Conservation (phyloP, 768 basidiomycete genomes). For the Asterophora parasitica region DNA sequence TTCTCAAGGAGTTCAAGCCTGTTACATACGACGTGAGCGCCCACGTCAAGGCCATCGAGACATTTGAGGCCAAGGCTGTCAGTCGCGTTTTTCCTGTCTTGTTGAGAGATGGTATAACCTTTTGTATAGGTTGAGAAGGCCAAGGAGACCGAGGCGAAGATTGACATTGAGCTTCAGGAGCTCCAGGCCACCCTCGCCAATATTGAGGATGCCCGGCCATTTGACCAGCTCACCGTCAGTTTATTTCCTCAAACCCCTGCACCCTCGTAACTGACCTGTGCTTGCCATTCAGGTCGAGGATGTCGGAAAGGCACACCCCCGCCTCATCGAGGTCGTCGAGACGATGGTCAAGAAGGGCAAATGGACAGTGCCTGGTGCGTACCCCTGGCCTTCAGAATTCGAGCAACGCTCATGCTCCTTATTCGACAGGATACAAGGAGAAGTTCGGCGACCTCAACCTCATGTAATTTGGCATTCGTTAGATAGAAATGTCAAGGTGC, state of each 20-base stretch:
- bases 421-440: constrained; percentile 75
- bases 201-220: constrained; percentile 95
- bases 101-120: neutral
- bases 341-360: constrained; percentile 97
- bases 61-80: constrained; percentile 95
- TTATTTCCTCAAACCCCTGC: neutral
- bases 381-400: neutral
- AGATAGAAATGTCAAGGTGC: constrained; percentile 11
- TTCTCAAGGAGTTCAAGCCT: constrained; percentile 86
- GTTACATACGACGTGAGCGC: constrained; percentile 87
- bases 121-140: constrained; percentile 73
- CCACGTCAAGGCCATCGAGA: constrained; percentile 92
- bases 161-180: constrained; percentile 85
- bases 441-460: constrained; percentile 94
- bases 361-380: constrained; percentile 91
- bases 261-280: constrained; percentile 1
- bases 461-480: constrained; percentile 50
- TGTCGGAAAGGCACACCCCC: constrained; percentile 88
- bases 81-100: constrained; percentile 14
- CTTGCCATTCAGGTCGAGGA: constrained; percentile 65
- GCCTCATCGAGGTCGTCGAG: constrained; percentile 86
- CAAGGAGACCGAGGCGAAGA: constrained; percentile 83
- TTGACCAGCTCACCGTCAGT: constrained; percentile 88
- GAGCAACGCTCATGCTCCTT: constrained; percentile 1
- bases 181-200: constrained; percentile 92